Evolutionary conservation across 2,329 filamentous ascomycete species (phyloP), one percentile per base, ranked within the genome.

Genomic region (Pestalotiopsis sp.): DNA sequence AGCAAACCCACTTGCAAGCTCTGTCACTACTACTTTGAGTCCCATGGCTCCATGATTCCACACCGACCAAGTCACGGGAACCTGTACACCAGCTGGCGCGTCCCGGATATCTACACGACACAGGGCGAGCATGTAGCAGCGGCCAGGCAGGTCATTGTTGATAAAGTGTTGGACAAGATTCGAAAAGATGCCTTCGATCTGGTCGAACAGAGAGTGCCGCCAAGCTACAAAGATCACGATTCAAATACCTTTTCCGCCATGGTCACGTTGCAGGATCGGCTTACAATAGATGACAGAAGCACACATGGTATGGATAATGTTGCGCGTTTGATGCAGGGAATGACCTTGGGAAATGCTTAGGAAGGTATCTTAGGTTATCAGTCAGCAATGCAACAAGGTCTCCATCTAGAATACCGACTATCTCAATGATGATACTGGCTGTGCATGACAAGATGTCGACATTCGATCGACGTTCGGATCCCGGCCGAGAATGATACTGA

Each of bases 1-100:
- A 75, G 73, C 71, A 76, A 76, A 62, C 73, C 73, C 1, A 72
- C 71, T 0, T 76, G 74, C 58, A 62, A 59, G 14, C 67, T 76
- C 1, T 76, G 74, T 49, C 41, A 70, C 23, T 72, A 72, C 59
- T 76, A 73, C 56, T 71, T 76, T 20, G 65, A 70, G 25, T 62
- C n/a, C 1, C 69, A 72, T 6, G 20, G 31, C 2, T 57, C 68
- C 3, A 62, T 61, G 4, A 67, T 75, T 14, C 41, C 63, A 13
- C 59, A 66, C n/a, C 67, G 73, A 4, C 38, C 70, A 0, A 67
- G 68, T 3, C 72, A 76, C 31, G 66, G 67, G 1, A 76, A 76
- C 23, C 14, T 74, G 3, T 76, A 76, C 23, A 17, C 23, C 6
- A 66, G 62, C 20, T 76, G 74, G 73, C 68, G 71, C 1, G 52